These are phyloP conservation scores for Obelidium mucronatum DNA, from an alignment of 192 early-diverging fungal species.

Conservation along the genomic window DNA sequence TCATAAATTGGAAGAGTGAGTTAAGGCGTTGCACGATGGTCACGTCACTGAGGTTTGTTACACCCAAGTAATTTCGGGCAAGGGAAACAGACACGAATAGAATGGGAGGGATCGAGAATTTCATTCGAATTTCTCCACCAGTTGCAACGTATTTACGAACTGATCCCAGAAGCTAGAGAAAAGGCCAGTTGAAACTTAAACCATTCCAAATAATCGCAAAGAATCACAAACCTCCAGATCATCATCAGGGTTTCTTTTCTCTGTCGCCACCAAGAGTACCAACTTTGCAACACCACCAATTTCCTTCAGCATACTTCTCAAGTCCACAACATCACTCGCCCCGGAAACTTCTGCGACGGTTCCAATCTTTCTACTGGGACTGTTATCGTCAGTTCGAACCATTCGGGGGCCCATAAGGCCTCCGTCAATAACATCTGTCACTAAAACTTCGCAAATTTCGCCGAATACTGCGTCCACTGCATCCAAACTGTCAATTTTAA, in stretches of 20 bases:
- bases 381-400: constrained; percentile 1
- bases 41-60: constrained; percentile 30
- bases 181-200: constrained; percentile 18
- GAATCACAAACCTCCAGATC: constrained; percentile 63
- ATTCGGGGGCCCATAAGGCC: constrained; percentile 57
- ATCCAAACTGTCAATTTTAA: constrained; percentile 68
- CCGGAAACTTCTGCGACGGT: constrained; percentile 7
- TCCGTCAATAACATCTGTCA: constrained; percentile 83
- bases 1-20: constrained; percentile 85
- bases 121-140: constrained; percentile 88
- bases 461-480: constrained; percentile 83
- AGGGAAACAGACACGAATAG: constrained; percentile 74
- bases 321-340: constrained; percentile 67
- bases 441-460: constrained; percentile 78
- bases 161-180: constrained; percentile 74
- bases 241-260: constrained; percentile 66
- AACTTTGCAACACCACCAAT: constrained; percentile 84
- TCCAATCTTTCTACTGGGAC: neutral
- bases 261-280: constrained; percentile 53
- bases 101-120: constrained; percentile 92
- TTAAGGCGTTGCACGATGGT: constrained; percentile 60
- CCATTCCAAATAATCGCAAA: no score
- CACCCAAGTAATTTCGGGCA: constrained; percentile 54
- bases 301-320: constrained; percentile 92
- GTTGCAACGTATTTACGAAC: constrained; percentile 87